Base-by-base conservation (phyloP, 1,284 basidiomycete genomes). In the Microbotryum saponariae region DNA sequence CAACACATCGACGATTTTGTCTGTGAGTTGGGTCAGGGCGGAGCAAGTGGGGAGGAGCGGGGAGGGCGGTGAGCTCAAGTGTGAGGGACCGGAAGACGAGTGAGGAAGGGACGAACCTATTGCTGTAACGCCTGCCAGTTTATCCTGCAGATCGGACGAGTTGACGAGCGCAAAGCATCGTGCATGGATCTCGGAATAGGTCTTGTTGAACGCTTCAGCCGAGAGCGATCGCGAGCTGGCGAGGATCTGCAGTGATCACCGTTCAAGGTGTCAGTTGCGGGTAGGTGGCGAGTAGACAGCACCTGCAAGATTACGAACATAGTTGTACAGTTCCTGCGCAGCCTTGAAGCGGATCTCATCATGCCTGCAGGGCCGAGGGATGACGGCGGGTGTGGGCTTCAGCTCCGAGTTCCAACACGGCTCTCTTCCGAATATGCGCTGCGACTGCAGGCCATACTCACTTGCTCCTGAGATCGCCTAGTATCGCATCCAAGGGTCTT, bases 111-210 rank as follows among this genome's bases (percentile, higher is more conserved):
- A 33, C 67, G 12, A 12, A 69, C 69, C 72, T 46, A 73, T 73
- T 14, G 72, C 70, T 6, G 70, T 68, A 23, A 73, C 61, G 10
- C 72, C 72, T 4, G 71, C 72, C 1, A 73, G 64, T 61, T 72
- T 72, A 63, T 73, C 72, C 44, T 64, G 66, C 1, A 73, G 51
- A 57, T 73, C 72, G 51, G 64, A 63, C 54, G 67, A 70, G 48
- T 72, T 72, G 59, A 70, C 68, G n/a, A 70, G 60, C 10, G 66
- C 66, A 45, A 70, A 70, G 37, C 68, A 69, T 16, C 63, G 59
- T 6, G 66, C 62, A 29, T 69, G 67, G 37, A 69, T 67, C 50
- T 69, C 67, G 50, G 51, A 48, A 49, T 66, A 69, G 10, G 59
- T 63, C 56, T 69, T 69, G 62, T 69, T 69, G 67, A 69, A 69